Percentiles rank a stretch among this genome's conserved stretches.
These are phyloP conservation scores for Trichoderma simmonsii DNA, from an alignment of 2,329 filamentous ascomycete genomes.

Conservation along the genomic window DNA sequence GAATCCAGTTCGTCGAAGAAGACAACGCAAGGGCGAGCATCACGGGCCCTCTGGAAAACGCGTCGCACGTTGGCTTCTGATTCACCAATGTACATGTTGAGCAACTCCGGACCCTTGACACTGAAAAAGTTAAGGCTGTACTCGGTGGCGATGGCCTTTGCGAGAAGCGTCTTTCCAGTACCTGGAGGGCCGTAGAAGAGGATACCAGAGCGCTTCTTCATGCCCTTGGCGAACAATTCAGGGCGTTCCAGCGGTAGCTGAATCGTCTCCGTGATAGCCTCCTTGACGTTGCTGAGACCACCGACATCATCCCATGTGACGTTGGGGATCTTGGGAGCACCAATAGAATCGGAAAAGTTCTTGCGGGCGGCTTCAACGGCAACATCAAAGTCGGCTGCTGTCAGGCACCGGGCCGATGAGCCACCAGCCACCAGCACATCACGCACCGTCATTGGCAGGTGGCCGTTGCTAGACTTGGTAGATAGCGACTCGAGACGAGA, in stretches of 20 bases:
- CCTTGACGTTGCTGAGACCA: conserved; percentile 89
- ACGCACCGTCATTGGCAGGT: conserved; percentile 58
- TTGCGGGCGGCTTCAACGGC: conserved; percentile 94
- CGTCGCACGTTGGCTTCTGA: conserved; percentile 88
- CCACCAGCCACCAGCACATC: conserved; percentile 91
- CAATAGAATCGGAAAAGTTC: conserved; percentile 97
- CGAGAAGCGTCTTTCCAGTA: conserved; percentile 87
- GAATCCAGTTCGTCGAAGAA: conserved; percentile 94
- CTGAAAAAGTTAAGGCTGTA: conserved; percentile 94
- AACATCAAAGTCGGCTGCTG: conserved; percentile 80
- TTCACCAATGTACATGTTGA: conserved; percentile 96
- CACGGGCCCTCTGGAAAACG: conserved; percentile 82
- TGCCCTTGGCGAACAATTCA: conserved; percentile 91
- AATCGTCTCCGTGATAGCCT: conserved; percentile 95
- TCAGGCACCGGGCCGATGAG: conserved; percentile 71
- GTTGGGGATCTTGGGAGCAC: conserved; percentile 95
- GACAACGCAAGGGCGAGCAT: conserved; percentile 82
- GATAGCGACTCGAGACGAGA: conserved; percentile 74
- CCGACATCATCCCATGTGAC: conserved; percentile 96
- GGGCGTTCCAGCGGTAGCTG: conserved; percentile 87
- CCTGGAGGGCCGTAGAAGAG: conserved; percentile 89
- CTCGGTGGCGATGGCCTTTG: conserved; percentile 89
- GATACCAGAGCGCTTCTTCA: conserved; percentile 96
- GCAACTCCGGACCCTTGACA: conserved; percentile 84
- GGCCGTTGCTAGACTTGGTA: conserved; percentile 37